phyloP scores from a whole-genome alignment of 805 yeast species.

The Cyberlindnera maritima region DNA sequence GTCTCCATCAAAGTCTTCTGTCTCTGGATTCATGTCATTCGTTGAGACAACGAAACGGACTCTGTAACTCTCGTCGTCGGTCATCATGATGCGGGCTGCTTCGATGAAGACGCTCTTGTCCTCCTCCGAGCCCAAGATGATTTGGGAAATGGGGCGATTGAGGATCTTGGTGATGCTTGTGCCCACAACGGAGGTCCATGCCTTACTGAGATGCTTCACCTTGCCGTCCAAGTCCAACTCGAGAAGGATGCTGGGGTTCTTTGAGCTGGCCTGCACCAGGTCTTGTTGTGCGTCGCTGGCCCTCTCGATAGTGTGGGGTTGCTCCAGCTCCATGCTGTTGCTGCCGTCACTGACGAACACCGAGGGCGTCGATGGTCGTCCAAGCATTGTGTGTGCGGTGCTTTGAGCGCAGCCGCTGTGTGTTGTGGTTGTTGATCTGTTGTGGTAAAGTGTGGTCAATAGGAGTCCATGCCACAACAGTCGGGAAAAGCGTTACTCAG shows the following conservation, averaged over 20 bases:
- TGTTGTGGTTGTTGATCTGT: neutral
- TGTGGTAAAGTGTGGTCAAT: neutral
- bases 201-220: slow-evolving; percentile 68
- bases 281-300: slow-evolving; percentile 38
- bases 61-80: slow-evolving; percentile 73
- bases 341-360: slow-evolving; percentile 11
- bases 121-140: slow-evolving; percentile 61
- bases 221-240: slow-evolving; percentile 81
- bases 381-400: neutral
- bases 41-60: slow-evolving; percentile 63
- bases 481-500: neutral
- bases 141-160: slow-evolving; percentile 53
- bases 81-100: slow-evolving; percentile 68
- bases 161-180: slow-evolving; percentile 55
- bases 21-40: slow-evolving; percentile 30
- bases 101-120: slow-evolving; percentile 67
- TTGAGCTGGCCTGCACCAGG: slow-evolving; percentile 59
- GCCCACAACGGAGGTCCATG: slow-evolving; percentile 81
- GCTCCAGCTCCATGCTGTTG: neutral
- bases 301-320: neutral
- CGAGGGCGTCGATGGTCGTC: slow-evolving; percentile 9
- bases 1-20: slow-evolving; percentile 18
- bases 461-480: neutral
- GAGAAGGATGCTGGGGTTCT: slow-evolving; percentile 72
- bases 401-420: neutral